A percentile compares a stretch with the other conserved stretches of the same genome.
phyloP scores from a whole-genome alignment of 805 yeast species.

The Wickerhamomyces strasburgensis region DNA sequence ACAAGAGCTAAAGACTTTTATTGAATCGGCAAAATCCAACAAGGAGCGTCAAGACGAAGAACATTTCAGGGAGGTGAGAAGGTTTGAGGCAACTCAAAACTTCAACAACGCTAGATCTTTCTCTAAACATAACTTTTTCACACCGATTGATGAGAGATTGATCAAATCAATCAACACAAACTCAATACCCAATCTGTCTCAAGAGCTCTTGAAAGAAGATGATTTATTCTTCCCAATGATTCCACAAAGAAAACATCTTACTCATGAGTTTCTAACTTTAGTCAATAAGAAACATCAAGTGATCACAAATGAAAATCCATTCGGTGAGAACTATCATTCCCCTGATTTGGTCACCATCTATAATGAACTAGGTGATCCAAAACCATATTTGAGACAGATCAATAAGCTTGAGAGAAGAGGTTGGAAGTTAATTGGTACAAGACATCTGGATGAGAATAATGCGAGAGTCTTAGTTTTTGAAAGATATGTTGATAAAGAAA shows the following conservation, averaged over 20 bases:
- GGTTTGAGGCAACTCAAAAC: slow-evolving; percentile 39
- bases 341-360: slow-evolving; percentile 41
- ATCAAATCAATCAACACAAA: slow-evolving; percentile 10
- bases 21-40: slow-evolving; percentile 38
- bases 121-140: slow-evolving; percentile 35
- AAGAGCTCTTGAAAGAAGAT: slow-evolving; percentile 5
- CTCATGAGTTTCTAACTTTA: slow-evolving; percentile 23
- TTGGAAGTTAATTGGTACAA: slow-evolving; percentile 50
- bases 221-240: slow-evolving; percentile 22
- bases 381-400: slow-evolving; percentile 20
- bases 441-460: slow-evolving; percentile 25
- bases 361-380: slow-evolving; percentile 32
- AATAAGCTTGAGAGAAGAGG: slow-evolving; percentile 35
- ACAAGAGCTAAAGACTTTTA: slow-evolving; percentile 33
- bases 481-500: slow-evolving; percentile 23
- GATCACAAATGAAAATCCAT: slow-evolving; percentile 33
- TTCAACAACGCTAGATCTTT: slow-evolving; percentile 33
- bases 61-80: slow-evolving; percentile 42
- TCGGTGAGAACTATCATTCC: slow-evolving; percentile 31
- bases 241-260: slow-evolving; percentile 6
- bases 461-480: slow-evolving; percentile 37
- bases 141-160: slow-evolving; percentile 26
- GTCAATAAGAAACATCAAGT: slow-evolving; percentile 11
- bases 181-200: slow-evolving; percentile 12
- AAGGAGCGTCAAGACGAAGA: slow-evolving; percentile 37